A percentile compares a stretch with the other conserved stretches of the same genome.
Conservation (phyloP, 192 early-diverging fungal species). For the Mortierella hygrophila region DNA sequence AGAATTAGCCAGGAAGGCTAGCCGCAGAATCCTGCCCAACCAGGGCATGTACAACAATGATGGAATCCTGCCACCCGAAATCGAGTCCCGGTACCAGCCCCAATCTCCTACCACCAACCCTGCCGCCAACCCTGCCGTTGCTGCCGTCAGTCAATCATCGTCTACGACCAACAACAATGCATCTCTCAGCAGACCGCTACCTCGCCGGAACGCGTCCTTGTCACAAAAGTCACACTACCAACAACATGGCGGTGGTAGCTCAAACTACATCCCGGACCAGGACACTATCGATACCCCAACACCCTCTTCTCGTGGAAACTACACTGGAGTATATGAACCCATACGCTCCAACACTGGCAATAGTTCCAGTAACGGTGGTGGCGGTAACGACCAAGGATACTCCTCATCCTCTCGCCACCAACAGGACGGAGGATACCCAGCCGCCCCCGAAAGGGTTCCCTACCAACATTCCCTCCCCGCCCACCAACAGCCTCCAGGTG, state of each 20-base stretch:
- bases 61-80: slow-evolving; percentile 27
- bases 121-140: background rate
- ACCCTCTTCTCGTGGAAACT: background rate
- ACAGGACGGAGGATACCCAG: background rate
- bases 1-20: slow-evolving; percentile 47
- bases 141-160: background rate
- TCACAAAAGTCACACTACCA: slow-evolving; percentile 32
- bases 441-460: slow-evolving; percentile 20
- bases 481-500: slow-evolving; percentile 51
- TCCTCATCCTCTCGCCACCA: background rate
- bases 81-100: slow-evolving; percentile 2
- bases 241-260: background rate
- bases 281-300: slow-evolving; percentile 16
- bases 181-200: background rate
- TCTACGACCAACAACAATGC: slow-evolving; percentile 11
- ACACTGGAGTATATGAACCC: slow-evolving; percentile 18
- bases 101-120: background rate
- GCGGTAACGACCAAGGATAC: slow-evolving; percentile 14
- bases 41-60: slow-evolving; percentile 49
- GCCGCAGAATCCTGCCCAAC: slow-evolving; percentile 52
- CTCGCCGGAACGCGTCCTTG: slow-evolving; percentile 37
- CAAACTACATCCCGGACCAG: background rate
- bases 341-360: slow-evolving; percentile 20
- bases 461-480: slow-evolving; percentile 53
- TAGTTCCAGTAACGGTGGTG: background rate